Evolutionary conservation across 2,329 filamentous ascomycete genomes (phyloP), one percentile per base, ranked within the genome.

Genomic region (Neofusicoccum umdonicola): DNA sequence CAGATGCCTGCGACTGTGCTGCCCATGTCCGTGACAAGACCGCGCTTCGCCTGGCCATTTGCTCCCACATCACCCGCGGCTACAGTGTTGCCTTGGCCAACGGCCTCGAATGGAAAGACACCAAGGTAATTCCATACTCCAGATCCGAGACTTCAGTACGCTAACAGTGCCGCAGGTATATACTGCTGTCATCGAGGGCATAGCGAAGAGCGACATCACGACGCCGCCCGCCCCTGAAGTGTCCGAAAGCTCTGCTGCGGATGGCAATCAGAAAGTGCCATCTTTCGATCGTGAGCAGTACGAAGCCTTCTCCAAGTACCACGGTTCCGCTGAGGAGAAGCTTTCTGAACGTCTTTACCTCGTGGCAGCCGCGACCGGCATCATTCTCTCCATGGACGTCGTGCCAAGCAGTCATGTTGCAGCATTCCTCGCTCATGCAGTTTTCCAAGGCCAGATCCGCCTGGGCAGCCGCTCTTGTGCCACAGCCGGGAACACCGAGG

Each of bases 31-130:
- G 42, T n/a, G 31, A 56, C 13, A 63, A 63, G 37, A 3, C n/a
- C 22, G n/a, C n/a, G 6, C 47, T 65, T 1, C 63, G 63, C 9
- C 34, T 51, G 11, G 54, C 44, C 47, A 86, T 90, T 44, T 80
- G 83, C 63, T 81, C 78, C 65, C 83, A 90, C 65, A 80, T 87
- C 60, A 72, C 71, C 0, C 76, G 78, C n/a, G 84, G 85, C 0
- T 86, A 84, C 71, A 89, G 87, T 69, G 79, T 89, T 5, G 87
- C 86, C 1, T 76, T 91, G 27, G 80, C 91, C 48, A 88, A 91
- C 66, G 84, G 82, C 39, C 72, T 90, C 11, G 83, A 88, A 60
- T 89, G 86, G 69, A 77, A 79, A 56, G 88, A 90, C 70, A 88
- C 87, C 1, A 90, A 90, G 74, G 85, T 86, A 68, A 66, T 44